These are phyloP conservation scores for Phaeophleospora eucalypticola DNA, from an alignment of 2,329 filamentous ascomycete genomes.

Conservation along the genomic window DNA sequence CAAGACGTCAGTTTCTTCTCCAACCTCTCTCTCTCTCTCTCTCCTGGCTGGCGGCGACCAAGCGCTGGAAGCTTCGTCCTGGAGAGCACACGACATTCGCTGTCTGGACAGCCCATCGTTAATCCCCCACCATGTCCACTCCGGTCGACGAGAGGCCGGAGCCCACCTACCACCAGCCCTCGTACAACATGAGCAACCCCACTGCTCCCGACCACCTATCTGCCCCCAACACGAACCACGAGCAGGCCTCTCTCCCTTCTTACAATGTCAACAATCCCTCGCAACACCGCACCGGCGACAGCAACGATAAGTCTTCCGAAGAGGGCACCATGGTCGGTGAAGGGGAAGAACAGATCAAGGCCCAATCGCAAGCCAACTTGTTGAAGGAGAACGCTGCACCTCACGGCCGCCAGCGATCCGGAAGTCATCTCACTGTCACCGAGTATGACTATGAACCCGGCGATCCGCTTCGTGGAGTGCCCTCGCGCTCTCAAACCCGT, in stretches of 20 bases:
- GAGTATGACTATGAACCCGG: constrained; percentile 33
- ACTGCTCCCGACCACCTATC: constrained; percentile 9
- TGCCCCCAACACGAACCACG: constrained; percentile 2
- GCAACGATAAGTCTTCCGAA: constrained; percentile 25
- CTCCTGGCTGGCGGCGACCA: neutral
- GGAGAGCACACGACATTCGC: constrained; percentile 10
- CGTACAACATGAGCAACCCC: constrained; percentile 21
- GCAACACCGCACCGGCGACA: constrained; percentile 13
- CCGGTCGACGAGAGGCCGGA: constrained; percentile 33
- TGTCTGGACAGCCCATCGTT: constrained; percentile 11
- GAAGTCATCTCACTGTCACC: constrained; percentile 47
- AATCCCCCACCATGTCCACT: constrained; percentile 29
- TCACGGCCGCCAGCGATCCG: constrained; percentile 18
- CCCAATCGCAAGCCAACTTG: constrained; percentile 4
- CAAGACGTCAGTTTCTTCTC: neutral
- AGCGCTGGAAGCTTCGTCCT: neutral
- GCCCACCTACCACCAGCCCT: constrained; percentile 31
- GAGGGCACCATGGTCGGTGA: constrained; percentile 36
- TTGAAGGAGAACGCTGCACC: constrained; percentile 13
- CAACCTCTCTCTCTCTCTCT: neutral
- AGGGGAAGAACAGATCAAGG: constrained; percentile 15
- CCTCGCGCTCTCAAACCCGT: constrained; percentile 54
- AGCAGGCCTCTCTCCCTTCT: constrained; percentile 23
- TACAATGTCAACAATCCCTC: constrained; percentile 33
- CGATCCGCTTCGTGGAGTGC: constrained; percentile 28